Evolutionary conservation across 116 monocot genomes (phyloP).

Genomic region (Zostera marina): DNA sequence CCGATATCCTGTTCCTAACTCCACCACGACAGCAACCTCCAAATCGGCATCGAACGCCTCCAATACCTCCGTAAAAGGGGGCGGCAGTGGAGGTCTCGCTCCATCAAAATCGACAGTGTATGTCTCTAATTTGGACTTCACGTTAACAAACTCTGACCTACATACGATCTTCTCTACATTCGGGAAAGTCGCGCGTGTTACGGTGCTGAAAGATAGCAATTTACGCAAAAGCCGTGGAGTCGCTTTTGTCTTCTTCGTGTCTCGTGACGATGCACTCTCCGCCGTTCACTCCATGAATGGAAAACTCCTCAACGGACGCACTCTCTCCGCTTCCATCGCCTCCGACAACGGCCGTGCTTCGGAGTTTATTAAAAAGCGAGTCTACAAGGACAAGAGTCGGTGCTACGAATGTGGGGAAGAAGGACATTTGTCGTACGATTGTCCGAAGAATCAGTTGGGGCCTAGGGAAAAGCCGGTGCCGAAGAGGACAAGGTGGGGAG

Average conservation of each 20-base stretch:
- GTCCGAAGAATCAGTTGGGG: constrained; percentile 66
- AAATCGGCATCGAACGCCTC: constrained; percentile 3
- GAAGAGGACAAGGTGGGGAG: constrained; percentile 25
- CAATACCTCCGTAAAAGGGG: neutral
- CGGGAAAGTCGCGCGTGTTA: constrained; percentile 87
- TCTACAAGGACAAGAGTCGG: constrained; percentile 79
- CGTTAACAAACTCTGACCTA: constrained; percentile 95
- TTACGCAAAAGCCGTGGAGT: constrained; percentile 70
- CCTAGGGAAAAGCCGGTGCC: constrained; percentile 61
- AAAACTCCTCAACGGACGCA: constrained; percentile 80
- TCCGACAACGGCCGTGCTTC: constrained; percentile 74
- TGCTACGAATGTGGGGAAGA: constrained; percentile 94
- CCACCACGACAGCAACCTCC: constrained; percentile 6
- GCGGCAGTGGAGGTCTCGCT: constrained; percentile 78
- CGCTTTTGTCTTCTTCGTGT: constrained; percentile 94
- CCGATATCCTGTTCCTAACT: constrained; percentile 50
- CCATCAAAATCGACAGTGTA: constrained; percentile 97
- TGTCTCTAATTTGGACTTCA: constrained; percentile 75
- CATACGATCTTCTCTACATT: constrained; percentile 98
- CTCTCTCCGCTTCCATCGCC: constrained; percentile 64
- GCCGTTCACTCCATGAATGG: constrained; percentile 49
- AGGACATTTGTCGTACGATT: constrained; percentile 88
- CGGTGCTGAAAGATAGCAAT: constrained; percentile 68
- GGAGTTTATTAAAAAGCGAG: constrained; percentile 73
- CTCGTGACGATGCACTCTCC: constrained; percentile 54